Evolutionary conservation across 2,329 filamentous ascomycete species (phyloP).

Genomic region (Trichoderma endophyticum): DNA sequence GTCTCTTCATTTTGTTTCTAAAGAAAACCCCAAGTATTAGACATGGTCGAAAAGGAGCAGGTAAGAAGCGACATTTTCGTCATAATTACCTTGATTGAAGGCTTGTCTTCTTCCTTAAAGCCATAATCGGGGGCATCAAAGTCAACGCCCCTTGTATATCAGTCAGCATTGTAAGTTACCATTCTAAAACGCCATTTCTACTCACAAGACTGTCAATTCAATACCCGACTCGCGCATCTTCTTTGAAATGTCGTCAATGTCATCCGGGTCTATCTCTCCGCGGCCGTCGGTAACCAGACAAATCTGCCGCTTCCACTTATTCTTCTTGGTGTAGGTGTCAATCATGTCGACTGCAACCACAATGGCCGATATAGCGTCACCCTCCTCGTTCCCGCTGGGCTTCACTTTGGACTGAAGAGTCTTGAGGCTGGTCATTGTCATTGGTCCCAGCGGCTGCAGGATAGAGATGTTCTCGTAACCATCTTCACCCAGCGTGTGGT

Average conservation of each 20-base stretch:
- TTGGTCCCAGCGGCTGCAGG: conserved; percentile 62
- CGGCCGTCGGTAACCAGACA: conserved; percentile 81
- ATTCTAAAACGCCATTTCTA: conserved; percentile 21
- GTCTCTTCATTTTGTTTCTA: conserved; percentile 64
- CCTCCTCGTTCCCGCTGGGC: conserved; percentile 63
- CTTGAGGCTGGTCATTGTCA: conserved; percentile 66
- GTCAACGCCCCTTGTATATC: conserved; percentile 69
- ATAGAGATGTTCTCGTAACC: conserved; percentile 81
- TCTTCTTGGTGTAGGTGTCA: conserved; percentile 69
- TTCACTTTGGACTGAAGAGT: conserved; percentile 61
- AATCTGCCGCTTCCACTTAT: conserved; percentile 78
- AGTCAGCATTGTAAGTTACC: background rate
- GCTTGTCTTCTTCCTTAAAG: conserved; percentile 87
- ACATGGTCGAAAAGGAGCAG: background rate
- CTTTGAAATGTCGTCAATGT: conserved; percentile 63
- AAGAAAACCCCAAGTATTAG: background rate
- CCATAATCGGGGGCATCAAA: conserved; percentile 91
- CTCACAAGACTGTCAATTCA: conserved; percentile 74
- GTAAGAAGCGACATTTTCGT: background rate
- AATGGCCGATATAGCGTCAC: conserved; percentile 85
- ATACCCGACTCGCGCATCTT: conserved; percentile 77
- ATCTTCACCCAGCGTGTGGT: conserved; percentile 66
- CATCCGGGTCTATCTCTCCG: conserved; percentile 68
- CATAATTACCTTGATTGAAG: conserved; percentile 58
- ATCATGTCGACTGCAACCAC: conserved; percentile 89